phyloP scores from a whole-genome alignment of 495 filamentous ascomycete species.

The Penicillium herquei region DNA sequence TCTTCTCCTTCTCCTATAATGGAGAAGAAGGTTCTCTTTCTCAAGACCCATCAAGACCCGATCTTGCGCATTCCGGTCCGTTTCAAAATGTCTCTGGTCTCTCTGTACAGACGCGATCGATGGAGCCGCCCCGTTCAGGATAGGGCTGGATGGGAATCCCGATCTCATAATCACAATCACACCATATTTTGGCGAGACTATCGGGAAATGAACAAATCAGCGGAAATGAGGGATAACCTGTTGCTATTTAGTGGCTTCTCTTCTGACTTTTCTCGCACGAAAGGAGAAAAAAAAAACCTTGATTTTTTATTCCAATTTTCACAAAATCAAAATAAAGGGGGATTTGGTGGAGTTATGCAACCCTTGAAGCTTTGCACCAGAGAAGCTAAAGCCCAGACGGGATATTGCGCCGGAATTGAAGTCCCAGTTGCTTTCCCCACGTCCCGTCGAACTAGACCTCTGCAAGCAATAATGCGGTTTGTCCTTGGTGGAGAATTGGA shows the following conservation, averaged over 20 bases:
- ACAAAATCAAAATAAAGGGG: not conserved
- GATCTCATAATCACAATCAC: not conserved
- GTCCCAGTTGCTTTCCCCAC: constrained; percentile 13
- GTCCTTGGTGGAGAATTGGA: too few species aligned
- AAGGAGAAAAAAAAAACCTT: too few species aligned
- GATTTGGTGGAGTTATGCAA: too few species aligned
- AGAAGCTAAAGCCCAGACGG: constrained; percentile 9
- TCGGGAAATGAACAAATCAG: not conserved
- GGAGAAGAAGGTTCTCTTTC: not conserved
- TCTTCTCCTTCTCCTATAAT: too few species aligned
- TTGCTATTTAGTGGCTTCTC: not conserved
- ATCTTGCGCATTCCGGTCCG: not conserved
- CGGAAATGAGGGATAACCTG: too few species aligned
- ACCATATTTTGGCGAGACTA: not conserved
- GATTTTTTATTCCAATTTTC: not conserved
- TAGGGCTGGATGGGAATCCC: too few species aligned
- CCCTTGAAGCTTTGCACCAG: not conserved
- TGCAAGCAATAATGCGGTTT: not conserved
- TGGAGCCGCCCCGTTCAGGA: not conserved
- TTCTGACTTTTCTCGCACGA: not conserved
- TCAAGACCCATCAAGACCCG: not conserved
- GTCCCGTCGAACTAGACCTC: not conserved
- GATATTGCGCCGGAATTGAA: constrained; percentile 21
- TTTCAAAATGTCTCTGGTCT: not conserved
- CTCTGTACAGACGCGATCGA: not conserved